These are phyloP conservation scores for Fusarium xyrophilum DNA, from an alignment of 2,329 filamentous ascomycete genomes.

Conservation along the genomic window DNA sequence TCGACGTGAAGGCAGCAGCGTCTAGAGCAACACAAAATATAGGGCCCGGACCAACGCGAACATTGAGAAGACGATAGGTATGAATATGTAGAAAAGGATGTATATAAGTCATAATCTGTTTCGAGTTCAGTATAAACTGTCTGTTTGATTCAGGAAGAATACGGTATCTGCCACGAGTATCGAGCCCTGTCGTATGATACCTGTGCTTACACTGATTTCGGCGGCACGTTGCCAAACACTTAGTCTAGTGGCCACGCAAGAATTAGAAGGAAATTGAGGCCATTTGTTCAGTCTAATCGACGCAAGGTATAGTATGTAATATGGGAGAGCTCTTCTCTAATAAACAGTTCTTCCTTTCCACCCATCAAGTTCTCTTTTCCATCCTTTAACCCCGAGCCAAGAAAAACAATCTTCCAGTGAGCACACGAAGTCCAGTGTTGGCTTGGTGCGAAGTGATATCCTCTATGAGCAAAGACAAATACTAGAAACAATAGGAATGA, in stretches of 20 bases:
- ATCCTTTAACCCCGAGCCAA: conserved; percentile 11
- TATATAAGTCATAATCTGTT: conserved; percentile 3
- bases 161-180: background rate
- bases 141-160: background rate
- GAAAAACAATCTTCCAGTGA: conserved; percentile 18
- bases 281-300: background rate
- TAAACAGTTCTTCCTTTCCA: conserved; percentile 1
- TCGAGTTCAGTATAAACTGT: background rate
- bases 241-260: background rate
- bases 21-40: conserved; percentile 3
- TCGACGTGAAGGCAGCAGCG: conserved; percentile 25
- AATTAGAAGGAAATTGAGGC: background rate
- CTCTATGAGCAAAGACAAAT: conserved; percentile 25
- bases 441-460: conserved; percentile 29
- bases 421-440: conserved; percentile 37
- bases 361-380: conserved; percentile 16
- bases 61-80: conserved; percentile 36
- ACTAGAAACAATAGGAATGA: background rate
- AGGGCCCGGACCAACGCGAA: conserved; percentile 22
- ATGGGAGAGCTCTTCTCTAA: conserved; percentile 13
- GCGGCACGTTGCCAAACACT: background rate
- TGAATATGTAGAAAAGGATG: background rate
- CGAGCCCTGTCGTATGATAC: background rate
- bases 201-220: too few relatives aligned
- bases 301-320: background rate